Evolutionary conservation across 129 eudicot species (phyloP).

Genomic region (Artemisia argyi): DNA sequence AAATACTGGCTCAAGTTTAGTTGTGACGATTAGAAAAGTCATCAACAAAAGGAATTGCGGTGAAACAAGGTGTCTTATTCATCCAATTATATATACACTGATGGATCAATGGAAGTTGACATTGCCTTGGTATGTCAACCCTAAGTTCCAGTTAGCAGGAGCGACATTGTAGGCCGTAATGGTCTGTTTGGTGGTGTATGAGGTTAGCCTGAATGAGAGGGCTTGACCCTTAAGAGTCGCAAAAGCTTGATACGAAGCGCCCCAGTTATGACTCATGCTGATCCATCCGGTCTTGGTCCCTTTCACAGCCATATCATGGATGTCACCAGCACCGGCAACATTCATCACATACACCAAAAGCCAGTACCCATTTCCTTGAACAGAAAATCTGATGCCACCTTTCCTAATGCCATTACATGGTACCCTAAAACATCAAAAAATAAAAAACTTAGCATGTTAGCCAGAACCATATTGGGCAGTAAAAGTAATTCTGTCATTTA

Average conservation of each 20-base stretch:
- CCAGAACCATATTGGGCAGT: neutral
- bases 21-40: no score
- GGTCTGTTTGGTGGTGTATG: constrained; percentile 55
- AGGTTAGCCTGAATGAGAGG: constrained; percentile 66
- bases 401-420: constrained; percentile 47
- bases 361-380: constrained; percentile 82
- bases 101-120: constrained; percentile 58
- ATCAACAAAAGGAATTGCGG: no score
- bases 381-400: constrained; percentile 56
- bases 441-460: neutral
- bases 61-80: no score
- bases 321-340: constrained; percentile 78
- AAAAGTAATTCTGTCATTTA: no score
- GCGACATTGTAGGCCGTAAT: constrained; percentile 66
- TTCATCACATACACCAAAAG: constrained; percentile 71
- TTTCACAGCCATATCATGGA: constrained; percentile 64
- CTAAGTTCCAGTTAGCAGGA: constrained; percentile 66
- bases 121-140: constrained; percentile 52
- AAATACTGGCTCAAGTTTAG: no score
- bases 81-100: no score
- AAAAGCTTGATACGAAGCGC: constrained; percentile 81
- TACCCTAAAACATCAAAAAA: constrained; percentile 42
- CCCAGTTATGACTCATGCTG: constrained; percentile 92
- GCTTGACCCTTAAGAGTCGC: constrained; percentile 65
- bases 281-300: constrained; percentile 79